These are phyloP conservation scores for Spathaspora arborariae DNA, from an alignment of 805 yeast species.

Conservation along the genomic window DNA sequence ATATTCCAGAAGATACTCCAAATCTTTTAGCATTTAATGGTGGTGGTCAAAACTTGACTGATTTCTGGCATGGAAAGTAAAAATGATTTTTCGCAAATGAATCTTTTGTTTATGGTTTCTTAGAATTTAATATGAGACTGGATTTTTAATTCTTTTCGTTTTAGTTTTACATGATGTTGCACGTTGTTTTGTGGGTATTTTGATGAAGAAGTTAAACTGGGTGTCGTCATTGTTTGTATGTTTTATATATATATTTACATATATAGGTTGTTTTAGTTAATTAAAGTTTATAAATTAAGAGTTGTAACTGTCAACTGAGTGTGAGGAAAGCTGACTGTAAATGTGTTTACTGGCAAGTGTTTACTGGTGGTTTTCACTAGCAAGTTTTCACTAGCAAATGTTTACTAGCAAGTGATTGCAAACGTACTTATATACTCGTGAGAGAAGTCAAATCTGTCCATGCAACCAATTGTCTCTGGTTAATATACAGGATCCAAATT, in stretches of 20 bases:
- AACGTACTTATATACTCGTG: too few species aligned
- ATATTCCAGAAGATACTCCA: conserved; percentile 71
- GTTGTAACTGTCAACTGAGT: not conserved
- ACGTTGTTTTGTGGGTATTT: not conserved
- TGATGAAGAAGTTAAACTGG: not conserved
- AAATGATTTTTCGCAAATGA: not conserved
- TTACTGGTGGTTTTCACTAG: too few species aligned
- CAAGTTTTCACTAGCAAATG: too few species aligned
- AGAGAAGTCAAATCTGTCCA: too few species aligned
- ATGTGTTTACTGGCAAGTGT: too few species aligned
- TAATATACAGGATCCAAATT: not conserved
- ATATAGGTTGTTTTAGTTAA: not conserved
- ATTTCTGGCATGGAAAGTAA: conserved; percentile 49
- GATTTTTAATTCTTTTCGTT: not conserved
- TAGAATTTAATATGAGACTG: not conserved
- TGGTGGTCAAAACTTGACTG: conserved; percentile 68
- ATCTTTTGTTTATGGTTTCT: not conserved
- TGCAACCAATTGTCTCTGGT: not conserved
- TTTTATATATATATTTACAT: not conserved
- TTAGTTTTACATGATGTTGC: not conserved
- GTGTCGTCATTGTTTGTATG: not conserved
- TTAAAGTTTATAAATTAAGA: not conserved
- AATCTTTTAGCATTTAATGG: conserved; percentile 77
- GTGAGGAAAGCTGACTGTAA: too few species aligned
- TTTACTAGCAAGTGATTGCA: too few species aligned